A percentile compares a stretch with the other conserved stretches of the same genome.
These are phyloP conservation scores for Cerioporus squamosus DNA, from an alignment of 1,284 basidiomycete genomes.

Conservation along the genomic window DNA sequence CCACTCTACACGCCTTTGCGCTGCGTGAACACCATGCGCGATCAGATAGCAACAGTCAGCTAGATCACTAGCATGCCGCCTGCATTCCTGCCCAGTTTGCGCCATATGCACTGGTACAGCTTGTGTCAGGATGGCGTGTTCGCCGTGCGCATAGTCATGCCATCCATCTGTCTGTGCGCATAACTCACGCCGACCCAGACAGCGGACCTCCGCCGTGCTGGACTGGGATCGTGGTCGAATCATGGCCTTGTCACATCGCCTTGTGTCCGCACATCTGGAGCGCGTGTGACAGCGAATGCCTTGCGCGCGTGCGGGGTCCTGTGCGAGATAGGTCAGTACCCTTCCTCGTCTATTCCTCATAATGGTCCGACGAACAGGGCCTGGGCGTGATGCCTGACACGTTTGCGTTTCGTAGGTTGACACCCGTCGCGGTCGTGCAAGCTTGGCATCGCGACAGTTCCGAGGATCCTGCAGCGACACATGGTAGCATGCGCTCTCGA, in stretches of 20 bases:
- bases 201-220: not conserved
- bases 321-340: not conserved
- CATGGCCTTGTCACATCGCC: not conserved
- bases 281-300: not conserved
- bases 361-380: not conserved
- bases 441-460: conserved; percentile 6
- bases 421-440: not conserved
- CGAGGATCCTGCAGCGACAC: not conserved
- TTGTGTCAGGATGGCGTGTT: not conserved
- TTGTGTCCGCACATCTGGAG: not conserved
- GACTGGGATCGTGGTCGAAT: not conserved
- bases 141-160: not conserved
- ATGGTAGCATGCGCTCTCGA: conserved; percentile 2
- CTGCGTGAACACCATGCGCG: conserved; percentile 4
- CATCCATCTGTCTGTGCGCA: not conserved
- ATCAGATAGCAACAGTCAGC: not conserved
- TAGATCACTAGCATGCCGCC: no score
- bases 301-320: not conserved
- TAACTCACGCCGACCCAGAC: not conserved
- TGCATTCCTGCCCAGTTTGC: no score
- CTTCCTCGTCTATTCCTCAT: not conserved
- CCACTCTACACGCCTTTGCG: not conserved
- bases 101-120: not conserved
- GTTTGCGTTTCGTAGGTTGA: not conserved
- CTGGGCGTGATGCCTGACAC: not conserved